Conservation (phyloP, 345 rosid species). For the Acer saccharum region DNA sequence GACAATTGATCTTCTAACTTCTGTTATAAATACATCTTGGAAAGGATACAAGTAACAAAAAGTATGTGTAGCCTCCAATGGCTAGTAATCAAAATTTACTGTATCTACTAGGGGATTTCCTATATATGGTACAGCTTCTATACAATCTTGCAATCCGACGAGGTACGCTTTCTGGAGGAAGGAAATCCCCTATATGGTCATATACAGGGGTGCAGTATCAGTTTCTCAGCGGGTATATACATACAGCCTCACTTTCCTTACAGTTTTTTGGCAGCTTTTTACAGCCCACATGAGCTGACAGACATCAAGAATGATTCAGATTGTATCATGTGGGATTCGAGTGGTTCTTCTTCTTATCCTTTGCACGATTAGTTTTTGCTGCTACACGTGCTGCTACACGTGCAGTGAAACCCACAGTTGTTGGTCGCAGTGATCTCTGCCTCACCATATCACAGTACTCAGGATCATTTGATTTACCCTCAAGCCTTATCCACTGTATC, state of each 20-base stretch:
- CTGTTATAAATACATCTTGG: neutral
- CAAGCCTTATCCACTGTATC: constrained; percentile 83
- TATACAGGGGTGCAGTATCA: neutral
- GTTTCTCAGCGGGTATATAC: neutral
- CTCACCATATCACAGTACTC: constrained; percentile 77
- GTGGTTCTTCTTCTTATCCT: constrained; percentile 3
- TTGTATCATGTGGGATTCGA: constrained; percentile 12
- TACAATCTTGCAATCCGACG: neutral
- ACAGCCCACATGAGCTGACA: constrained; percentile 5
- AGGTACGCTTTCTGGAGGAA: neutral
- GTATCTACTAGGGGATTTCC: neutral
- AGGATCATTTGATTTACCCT: constrained; percentile 64
- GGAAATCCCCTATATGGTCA: neutral
- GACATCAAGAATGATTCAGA: neutral
- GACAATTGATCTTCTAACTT: neutral
- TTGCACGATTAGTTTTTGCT: constrained; percentile 22
- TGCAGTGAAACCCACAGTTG: constrained; percentile 79
- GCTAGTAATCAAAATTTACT: constrained; percentile 22
- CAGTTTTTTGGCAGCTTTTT: neutral
- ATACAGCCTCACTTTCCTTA: neutral
- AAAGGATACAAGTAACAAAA: neutral
- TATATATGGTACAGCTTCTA: constrained; percentile 7
- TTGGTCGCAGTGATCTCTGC: constrained; percentile 70
- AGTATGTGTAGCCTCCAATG: neutral
- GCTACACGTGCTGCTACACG: constrained; percentile 55